A percentile compares a stretch with the other conserved stretches of the same genome.
Conservation (phyloP, 23 red algal genomes). For the Gracilaria gracilis region DNA sequence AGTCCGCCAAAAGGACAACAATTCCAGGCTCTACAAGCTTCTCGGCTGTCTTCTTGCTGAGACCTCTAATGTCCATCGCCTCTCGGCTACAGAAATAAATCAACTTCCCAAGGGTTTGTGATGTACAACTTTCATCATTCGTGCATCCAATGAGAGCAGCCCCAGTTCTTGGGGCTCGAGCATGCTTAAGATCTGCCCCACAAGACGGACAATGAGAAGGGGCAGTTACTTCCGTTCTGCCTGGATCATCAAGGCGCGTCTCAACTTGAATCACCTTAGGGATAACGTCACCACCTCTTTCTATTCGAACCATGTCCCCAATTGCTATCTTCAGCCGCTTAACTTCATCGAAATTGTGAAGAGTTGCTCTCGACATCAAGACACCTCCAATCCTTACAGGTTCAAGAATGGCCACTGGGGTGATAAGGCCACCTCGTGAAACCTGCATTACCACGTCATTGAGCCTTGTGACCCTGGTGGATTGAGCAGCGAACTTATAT, state of each 20-base stretch:
- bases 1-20: conserved; percentile 45
- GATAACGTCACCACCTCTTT: conserved; percentile 83
- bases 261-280: conserved; percentile 73
- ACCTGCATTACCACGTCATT: conserved; percentile 79
- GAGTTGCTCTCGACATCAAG: conserved; percentile 73
- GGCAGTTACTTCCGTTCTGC: conserved; percentile 3
- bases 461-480: conserved; percentile 53
- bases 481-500: conserved; percentile 70
- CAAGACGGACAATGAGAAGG: conserved; percentile 63
- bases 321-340: conserved; percentile 50
- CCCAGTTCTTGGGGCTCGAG: conserved; percentile 26
- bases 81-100: conserved; percentile 55
- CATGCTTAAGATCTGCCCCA: conserved; percentile 17
- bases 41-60: conserved; percentile 62
- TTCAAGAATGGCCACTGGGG: conserved; percentile 81
- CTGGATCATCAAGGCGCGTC: background rate
- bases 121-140: conserved; percentile 49
- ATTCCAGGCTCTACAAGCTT: conserved; percentile 67
- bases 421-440: conserved; percentile 77
- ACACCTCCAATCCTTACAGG: conserved; percentile 74
- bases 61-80: conserved; percentile 76
- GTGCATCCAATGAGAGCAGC: conserved; percentile 54
- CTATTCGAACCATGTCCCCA: conserved; percentile 67
- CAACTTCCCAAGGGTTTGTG: conserved; percentile 59
- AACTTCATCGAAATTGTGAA: conserved; percentile 86